Evolutionary conservation across 106 monocot genomes (phyloP), one percentile per base, ranked within the genome.

Genomic region (Xerophyta viscosa): DNA sequence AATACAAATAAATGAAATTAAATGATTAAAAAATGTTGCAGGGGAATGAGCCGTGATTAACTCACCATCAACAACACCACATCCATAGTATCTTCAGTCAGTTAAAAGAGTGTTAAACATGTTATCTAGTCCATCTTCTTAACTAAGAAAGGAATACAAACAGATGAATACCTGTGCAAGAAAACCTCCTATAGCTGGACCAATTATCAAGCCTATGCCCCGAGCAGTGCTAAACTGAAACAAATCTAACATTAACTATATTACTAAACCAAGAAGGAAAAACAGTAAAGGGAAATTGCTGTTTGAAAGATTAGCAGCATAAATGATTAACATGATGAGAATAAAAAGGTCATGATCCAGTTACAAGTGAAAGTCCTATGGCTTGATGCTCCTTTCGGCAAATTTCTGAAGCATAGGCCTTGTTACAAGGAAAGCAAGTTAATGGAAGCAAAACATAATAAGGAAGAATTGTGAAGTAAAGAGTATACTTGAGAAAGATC

Each of bases 391-490:
- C 81, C 29, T 61, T 28, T 46, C 73, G 60, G 27, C 76, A 78
- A 52, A 92, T 62, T 76, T 92, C 91, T 39, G 56, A 33, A 37
- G 82, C 68, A 73, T 82, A 92, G 30, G 91, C 91, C 91, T 92
- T 54, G 18, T n/a, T n/a, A 71, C 20, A 21, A 33, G 12, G 7
- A 42, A 39, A 3, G 39, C 39, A 39, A 39, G 2, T 7, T 39
- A n/a, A n/a, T 39, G 39, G 39, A 39, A 1, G 39, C 39, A 3
- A 2, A 39, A 15, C 39, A 39, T 7, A n/a, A n/a, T n/a, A n/a
- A n/a, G n/a, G n/a, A n/a, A n/a, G n/a, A n/a, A n/a, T n/a, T n/a
- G n/a, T n/a, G n/a, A n/a, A n/a, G n/a, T n/a, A n/a, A n/a, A n/a
- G n/a, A n/a, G n/a, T n/a, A n/a, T n/a, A n/a, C n/a, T n/a, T n/a